Evolutionary conservation across 2,329 filamentous ascomycete genomes (phyloP).

Genomic region (Ambrosiella beaveri): DNA sequence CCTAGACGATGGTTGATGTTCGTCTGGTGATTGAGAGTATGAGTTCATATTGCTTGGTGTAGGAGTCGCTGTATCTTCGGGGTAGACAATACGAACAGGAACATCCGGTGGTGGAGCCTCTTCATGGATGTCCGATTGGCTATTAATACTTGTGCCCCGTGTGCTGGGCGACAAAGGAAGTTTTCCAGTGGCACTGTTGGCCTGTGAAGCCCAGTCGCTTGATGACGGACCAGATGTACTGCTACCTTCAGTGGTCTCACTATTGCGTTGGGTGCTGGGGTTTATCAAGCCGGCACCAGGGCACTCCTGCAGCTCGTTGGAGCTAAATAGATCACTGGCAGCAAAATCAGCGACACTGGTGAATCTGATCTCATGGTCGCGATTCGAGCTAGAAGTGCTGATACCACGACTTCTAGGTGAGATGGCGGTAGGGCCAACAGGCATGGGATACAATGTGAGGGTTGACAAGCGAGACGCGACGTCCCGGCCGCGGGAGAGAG

Average conservation of each 20-base stretch:
- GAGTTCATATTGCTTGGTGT: slow-evolving; percentile 5
- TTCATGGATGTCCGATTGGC: slow-evolving; percentile 40
- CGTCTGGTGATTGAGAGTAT: slow-evolving; percentile 11
- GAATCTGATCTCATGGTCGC: slow-evolving; percentile 18
- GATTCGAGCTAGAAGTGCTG: background rate
- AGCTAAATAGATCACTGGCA: slow-evolving; percentile 32
- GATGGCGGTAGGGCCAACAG: slow-evolving; percentile 5
- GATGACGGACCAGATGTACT: slow-evolving; percentile 35
- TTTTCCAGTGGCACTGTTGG: slow-evolving; percentile 45
- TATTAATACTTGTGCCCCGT: slow-evolving; percentile 47
- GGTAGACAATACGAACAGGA: slow-evolving; percentile 8
- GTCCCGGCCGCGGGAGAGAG: background rate
- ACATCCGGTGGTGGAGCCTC: slow-evolving; percentile 18
- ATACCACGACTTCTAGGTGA: background rate
- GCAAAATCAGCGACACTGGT: slow-evolving; percentile 31
- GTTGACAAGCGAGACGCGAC: background rate
- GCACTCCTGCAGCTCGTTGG: slow-evolving; percentile 14
- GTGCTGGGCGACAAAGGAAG: slow-evolving; percentile 49
- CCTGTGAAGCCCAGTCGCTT: slow-evolving; percentile 45
- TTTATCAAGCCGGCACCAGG: slow-evolving; percentile 7
- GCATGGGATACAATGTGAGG: slow-evolving; percentile 3
- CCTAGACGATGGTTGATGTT: slow-evolving; percentile 2
- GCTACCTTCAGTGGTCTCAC: slow-evolving; percentile 42
- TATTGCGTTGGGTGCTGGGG: slow-evolving; percentile 35
- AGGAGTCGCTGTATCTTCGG: slow-evolving; percentile 6